Evolutionary conservation across 768 basidiomycete genomes (phyloP), one percentile per base, ranked within the genome.

Genomic region (Phanerochaete sordida): DNA sequence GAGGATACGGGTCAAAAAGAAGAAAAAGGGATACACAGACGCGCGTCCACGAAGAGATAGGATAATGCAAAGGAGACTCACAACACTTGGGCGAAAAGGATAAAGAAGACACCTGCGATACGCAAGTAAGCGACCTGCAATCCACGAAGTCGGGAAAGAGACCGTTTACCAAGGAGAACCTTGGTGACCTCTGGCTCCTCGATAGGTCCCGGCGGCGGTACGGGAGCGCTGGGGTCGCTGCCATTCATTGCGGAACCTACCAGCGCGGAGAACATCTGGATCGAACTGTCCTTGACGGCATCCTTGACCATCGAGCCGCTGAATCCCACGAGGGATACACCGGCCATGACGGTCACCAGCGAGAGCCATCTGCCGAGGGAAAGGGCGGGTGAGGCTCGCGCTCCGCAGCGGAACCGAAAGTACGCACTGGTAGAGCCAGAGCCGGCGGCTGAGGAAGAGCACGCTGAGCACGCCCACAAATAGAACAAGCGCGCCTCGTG

Each of bases 11-110:
- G 53, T 11, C 35, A 28, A 31, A 60, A 61, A 45, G 58, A 43
- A 52, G 19, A 47, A 33, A 44, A 19, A 4, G 19, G 19, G 7
- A 53, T 33, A 39, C 2, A 44, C 15, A 12, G 21, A 27, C 53
- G 35, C 31, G 53, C 31, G 31, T 15, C 21, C 19, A 56, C 16
- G 37, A 47, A 43, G 28, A 24, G 33, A 24, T 24, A 31, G 46
- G 52, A 24, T 33, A 43, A 57, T 44, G 58, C 59, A 58, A 61
- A 60, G 50, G 48, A 48, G 43, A 70, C 88, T 80, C 71, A 93
- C 91, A 98, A 98, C 64, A 97, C 74, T 74, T 98, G 96, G 26
- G 96, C 96, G 70, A 97, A 94, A 28, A 97, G 75, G 57, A 98
- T 82, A 72, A 99, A 88, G 72, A 93, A 85, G 31, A 98, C 87